Evolutionary conservation across 257 asterid species (phyloP), one percentile per base, ranked within the genome.

Genomic region (Solanum verrucosum): DNA sequence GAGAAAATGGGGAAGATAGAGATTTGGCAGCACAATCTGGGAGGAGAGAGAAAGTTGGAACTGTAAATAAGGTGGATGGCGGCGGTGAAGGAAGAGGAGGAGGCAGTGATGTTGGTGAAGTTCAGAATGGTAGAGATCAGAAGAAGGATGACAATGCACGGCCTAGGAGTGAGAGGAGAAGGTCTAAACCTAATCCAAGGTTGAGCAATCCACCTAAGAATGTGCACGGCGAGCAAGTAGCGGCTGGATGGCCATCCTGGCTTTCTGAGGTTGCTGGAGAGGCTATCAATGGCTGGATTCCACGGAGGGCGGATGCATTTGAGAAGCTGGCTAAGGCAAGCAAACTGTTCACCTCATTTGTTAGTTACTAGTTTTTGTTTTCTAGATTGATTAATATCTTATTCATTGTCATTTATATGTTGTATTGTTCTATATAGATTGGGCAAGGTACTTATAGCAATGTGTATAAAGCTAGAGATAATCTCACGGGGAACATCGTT

Each of bases 161-260:
- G 77, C 84, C 84, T 33, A 88, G 94, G 65, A 93, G 94, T 72
- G 96, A 95, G 91, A 94, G 95, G 90, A 94, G 97, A 92, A 90
- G 94, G 91, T 89, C 94, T 78, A 96, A 89, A 92, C 96, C 98
- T 6, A 95, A 95, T 91, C 98, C 98, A 1, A 92, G 97, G 94
- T 89, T 93, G 68, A 91, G 98, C 74, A 95, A 96, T 82, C 98
- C 95, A n/a, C 96, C 97, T 84, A 96, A 93, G 90, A 72, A 92
- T 87, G 88, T 95, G 88, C 98, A 93, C 18, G 98, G 98, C 23
- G 98, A 96, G 93, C 98, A 96, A 91, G 97, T 96, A 59, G 97
- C 98, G 46, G 98, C 98, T 15, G 98, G 98, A 63, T 96, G 98
- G 98, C 98, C 98, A 5, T 87, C 96, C 4, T 96, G 98, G 98